Evolutionary conservation across 83 land plant genomes (phyloP).

Genomic region (Isoetes engelmannii): DNA sequence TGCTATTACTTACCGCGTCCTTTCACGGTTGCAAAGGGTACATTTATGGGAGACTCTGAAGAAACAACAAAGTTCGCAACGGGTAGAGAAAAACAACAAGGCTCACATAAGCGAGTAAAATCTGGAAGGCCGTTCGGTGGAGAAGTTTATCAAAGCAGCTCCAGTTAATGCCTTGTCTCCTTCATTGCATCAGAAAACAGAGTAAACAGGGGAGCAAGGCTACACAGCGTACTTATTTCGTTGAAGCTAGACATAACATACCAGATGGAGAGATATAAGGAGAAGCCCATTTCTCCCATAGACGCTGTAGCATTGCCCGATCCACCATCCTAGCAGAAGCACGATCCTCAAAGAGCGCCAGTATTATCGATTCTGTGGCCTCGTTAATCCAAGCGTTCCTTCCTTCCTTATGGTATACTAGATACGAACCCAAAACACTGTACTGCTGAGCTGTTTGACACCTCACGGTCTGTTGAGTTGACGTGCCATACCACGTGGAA

Average conservation of each 20-base stretch:
- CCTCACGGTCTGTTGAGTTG: too few relatives aligned
- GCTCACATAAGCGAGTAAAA: neutral
- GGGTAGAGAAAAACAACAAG: neutral
- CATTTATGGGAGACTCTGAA: neutral
- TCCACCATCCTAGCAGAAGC: neutral
- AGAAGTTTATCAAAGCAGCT: conserved; percentile 1
- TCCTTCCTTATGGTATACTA: too few relatives aligned
- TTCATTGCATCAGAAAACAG: neutral
- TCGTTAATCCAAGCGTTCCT: too few relatives aligned
- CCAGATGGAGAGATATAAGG: conserved; percentile 1
- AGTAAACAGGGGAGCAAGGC: neutral
- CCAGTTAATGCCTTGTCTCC: conserved; percentile 8
- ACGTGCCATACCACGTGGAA: too few relatives aligned
- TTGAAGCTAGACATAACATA: neutral
- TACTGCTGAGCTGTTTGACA: too few relatives aligned
- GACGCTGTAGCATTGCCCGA: conserved; percentile 7
- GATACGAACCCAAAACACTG: too few relatives aligned
- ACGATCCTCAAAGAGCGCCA: neutral
- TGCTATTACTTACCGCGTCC: too few relatives aligned
- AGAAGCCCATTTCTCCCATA: conserved; percentile 9
- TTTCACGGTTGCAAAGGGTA: too few relatives aligned
- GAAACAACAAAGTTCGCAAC: neutral
- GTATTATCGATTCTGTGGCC: too few relatives aligned
- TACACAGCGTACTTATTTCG: neutral
- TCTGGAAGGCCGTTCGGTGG: neutral